A percentile compares a stretch with the other conserved stretches of the same genome.
These are phyloP conservation scores for Trichoderma asperelloides DNA, from an alignment of 495 filamentous ascomycete genomes.

Conservation along the genomic window DNA sequence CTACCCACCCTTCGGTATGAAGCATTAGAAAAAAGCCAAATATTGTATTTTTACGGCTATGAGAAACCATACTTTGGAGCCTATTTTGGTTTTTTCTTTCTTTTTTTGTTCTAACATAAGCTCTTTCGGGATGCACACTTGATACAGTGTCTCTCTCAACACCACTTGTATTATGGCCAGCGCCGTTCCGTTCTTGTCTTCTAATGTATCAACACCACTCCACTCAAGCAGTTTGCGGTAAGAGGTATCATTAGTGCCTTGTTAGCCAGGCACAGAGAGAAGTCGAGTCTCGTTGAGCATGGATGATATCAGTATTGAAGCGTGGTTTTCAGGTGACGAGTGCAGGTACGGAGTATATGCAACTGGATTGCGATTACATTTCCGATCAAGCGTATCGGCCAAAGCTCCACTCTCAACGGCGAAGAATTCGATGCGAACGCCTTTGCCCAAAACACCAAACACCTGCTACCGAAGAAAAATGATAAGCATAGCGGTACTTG, in stretches of 20 bases:
- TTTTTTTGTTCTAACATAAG: no score
- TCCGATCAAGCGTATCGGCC: not conserved
- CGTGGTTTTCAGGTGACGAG: not conserved
- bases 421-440: conserved; percentile 3
- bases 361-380: not conserved
- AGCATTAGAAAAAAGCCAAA: no score
- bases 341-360: not conserved
- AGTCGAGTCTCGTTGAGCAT: not conserved
- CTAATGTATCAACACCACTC: not conserved
- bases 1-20: no score
- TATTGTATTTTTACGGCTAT: no score
- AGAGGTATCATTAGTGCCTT: not conserved
- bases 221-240: not conserved
- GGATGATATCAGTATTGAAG: not conserved
- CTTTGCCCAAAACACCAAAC: not conserved
- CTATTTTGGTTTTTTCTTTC: no score
- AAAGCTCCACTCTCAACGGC: not conserved
- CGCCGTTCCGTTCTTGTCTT: not conserved
- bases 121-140: no score
- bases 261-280: not conserved
- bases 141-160: no score
- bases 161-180: not conserved
- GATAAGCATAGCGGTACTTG: not conserved
- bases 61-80: no score
- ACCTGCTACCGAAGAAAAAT: not conserved